Evolutionary conservation across 208 protist genomes (phyloP), one percentile per base, ranked within the genome.

Genomic region (Trypanosoma vivax): DNA sequence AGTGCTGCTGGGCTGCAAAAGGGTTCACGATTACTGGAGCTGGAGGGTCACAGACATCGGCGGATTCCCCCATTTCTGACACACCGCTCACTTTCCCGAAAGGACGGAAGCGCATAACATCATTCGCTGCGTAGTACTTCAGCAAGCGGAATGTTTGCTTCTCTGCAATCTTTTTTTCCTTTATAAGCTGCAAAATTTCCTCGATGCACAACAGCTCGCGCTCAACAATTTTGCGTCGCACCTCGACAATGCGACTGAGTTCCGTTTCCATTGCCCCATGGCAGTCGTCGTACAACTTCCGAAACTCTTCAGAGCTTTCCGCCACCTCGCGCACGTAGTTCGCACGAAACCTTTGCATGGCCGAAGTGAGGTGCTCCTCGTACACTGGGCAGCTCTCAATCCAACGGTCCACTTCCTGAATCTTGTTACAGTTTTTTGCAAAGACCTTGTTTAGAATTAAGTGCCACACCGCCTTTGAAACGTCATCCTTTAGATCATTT

Each of bases 81-180:
- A 93, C 89, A 33, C 86, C 86, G 45, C 86, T 90, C 23, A 93
- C 76, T 65, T 93, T 93, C 37, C 70, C 80, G 66, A 80, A 89
- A 10, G 86, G 86, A 4, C 86, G 73, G 47, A 93, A 93, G 19
- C 56, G 51, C 48, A 71, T 65, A 21, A 88, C 55, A 57, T 90
- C 81, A 53, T 93, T 93, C 43, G 79, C 82, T 27, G 86, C 62
- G 55, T 93, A 93, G 63, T 90, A 93, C 65, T 93, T 93, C 24
- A 93, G 68, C 27, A 88, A 46, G 0, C 82, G 81, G 47, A 90
- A 93, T 33, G 62, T 57, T 28, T 45, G 53, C 67, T 93, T 93
- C 48, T 90, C 82, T 14, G 82, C 76, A 47, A 93, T 48, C 53
- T 79, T 82, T 21, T 73, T 39, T 28, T 77, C 68, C 24, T 76